Evolutionary conservation across 768 basidiomycete species (phyloP).

Genomic region (Leccinum obscurum): DNA sequence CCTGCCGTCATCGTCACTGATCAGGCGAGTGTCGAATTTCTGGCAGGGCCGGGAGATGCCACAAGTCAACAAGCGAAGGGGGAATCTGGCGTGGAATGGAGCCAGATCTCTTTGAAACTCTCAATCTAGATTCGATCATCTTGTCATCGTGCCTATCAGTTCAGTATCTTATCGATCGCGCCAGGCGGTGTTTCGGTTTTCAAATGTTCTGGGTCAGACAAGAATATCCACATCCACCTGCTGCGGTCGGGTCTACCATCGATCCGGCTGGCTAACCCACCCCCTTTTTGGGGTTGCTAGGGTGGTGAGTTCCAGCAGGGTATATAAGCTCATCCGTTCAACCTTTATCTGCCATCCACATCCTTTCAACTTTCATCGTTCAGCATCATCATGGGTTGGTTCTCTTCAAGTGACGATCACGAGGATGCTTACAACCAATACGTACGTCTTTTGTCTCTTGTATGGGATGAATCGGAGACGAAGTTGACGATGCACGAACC

Average conservation of each 20-base stretch:
- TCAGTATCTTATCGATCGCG: constrained; percentile 20
- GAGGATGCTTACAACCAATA: not conserved
- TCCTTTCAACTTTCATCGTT: not conserved
- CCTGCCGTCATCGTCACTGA: not conserved
- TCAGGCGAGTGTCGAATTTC: not conserved
- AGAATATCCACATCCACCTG: constrained; percentile 13
- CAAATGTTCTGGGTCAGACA: constrained; percentile 12
- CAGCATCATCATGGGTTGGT: constrained; percentile 14
- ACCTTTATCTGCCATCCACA: not conserved
- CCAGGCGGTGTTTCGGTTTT: constrained; percentile 6
- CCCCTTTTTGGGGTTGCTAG: constrained; percentile 15
- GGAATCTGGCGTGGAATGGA: constrained; percentile 1
- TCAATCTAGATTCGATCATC: constrained; percentile 4
- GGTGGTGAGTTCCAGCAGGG: constrained; percentile 9
- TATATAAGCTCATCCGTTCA: constrained; percentile 20
- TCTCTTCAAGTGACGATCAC: not conserved
- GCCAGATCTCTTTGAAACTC: not conserved
- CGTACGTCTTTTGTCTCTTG: constrained; percentile 2
- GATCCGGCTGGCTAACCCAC: not conserved
- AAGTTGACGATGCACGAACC: not conserved
- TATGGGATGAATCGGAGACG: not conserved
- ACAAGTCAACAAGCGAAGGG: not conserved
- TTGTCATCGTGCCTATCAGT: constrained; percentile 21
- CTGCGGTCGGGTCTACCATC: not conserved
- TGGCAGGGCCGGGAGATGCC: not conserved